Evolutionary conservation across 176 grass and related monocot genomes (phyloP).

Genomic region (Raddia guianensis): DNA sequence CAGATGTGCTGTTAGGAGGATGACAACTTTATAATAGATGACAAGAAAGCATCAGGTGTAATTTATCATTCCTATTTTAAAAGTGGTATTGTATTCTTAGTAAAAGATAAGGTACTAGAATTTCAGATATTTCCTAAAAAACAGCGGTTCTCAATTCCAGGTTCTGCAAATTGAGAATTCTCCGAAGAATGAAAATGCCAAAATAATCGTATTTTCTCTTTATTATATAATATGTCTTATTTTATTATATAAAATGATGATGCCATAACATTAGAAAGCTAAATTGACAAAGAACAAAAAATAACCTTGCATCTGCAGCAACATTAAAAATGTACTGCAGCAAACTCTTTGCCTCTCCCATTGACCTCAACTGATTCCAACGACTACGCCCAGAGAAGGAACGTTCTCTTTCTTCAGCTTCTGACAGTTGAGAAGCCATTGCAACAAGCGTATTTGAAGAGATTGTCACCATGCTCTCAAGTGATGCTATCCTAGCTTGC

Average conservation of each 20-base stretch:
- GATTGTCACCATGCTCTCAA: slow-evolving; percentile 98
- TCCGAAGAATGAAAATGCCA: background rate
- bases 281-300: slow-evolving; percentile 20
- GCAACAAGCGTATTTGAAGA: slow-evolving; percentile 91
- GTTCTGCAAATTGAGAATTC: slow-evolving; percentile 11
- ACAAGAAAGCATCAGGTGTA: background rate
- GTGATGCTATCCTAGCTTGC: slow-evolving; percentile 79
- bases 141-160: slow-evolving; percentile 22
- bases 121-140: slow-evolving; percentile 12
- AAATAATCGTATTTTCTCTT: no score
- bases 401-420: slow-evolving; percentile 98
- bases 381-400: slow-evolving; percentile 77
- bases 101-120: slow-evolving; percentile 1
- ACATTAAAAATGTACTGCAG: slow-evolving; percentile 85
- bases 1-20: background rate
- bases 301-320: slow-evolving; percentile 86
- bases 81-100: background rate
- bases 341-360: slow-evolving; percentile 91
- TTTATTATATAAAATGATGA: background rate
- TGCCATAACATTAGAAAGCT: background rate
- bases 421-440: slow-evolving; percentile 96
- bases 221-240: no score
- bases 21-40: slow-evolving; percentile 5
- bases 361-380: slow-evolving; percentile 91
- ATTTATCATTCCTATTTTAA: background rate